phyloP scores from a whole-genome alignment of 164 flowering plant genomes.

The Malania oleifera region DNA sequence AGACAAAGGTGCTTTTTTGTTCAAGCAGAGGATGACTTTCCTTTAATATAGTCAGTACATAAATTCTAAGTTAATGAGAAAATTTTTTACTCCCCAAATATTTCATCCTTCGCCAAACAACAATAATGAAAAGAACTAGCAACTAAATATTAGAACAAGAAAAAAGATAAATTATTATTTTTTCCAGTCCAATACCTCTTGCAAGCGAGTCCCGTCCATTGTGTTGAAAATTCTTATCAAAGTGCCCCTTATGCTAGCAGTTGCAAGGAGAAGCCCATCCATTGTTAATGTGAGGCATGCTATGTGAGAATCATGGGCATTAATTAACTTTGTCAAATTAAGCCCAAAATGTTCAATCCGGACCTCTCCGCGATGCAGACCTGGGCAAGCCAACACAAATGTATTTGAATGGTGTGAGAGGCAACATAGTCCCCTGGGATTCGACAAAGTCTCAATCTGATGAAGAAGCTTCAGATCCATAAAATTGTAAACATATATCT shows the following conservation, averaged over 20 bases:
- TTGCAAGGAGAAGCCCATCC: slow-evolving; percentile 66
- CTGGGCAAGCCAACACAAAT: slow-evolving; percentile 54
- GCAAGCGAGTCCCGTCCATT: slow-evolving; percentile 57
- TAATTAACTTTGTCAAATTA: slow-evolving; percentile 42
- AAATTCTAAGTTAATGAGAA: too few relatives aligned
- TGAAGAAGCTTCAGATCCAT: slow-evolving; percentile 46
- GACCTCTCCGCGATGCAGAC: slow-evolving; percentile 44
- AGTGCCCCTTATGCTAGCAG: slow-evolving; percentile 57
- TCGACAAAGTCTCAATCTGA: slow-evolving; percentile 49
- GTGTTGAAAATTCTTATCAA: slow-evolving; percentile 55
- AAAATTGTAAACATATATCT: slow-evolving; percentile 49
- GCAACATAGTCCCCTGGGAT: slow-evolving; percentile 55
- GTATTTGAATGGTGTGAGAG: slow-evolving; percentile 48
- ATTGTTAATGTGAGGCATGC: slow-evolving; percentile 45
- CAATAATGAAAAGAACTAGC: background rate
- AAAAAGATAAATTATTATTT: background rate
- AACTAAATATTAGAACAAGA: background rate
- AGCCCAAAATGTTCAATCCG: slow-evolving; percentile 56
- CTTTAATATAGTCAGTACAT: too few relatives aligned
- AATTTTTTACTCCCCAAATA: too few relatives aligned
- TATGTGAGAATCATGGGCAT: slow-evolving; percentile 44
- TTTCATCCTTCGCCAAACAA: background rate
- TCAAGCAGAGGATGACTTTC: too few relatives aligned
- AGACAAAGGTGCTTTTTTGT: too few relatives aligned
- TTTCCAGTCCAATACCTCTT: slow-evolving; percentile 42